A percentile compares a stretch with the other conserved stretches of the same genome.
phyloP scores from a whole-genome alignment of 2,329 filamentous ascomycete genomes.

The Claviceps citrina region DNA sequence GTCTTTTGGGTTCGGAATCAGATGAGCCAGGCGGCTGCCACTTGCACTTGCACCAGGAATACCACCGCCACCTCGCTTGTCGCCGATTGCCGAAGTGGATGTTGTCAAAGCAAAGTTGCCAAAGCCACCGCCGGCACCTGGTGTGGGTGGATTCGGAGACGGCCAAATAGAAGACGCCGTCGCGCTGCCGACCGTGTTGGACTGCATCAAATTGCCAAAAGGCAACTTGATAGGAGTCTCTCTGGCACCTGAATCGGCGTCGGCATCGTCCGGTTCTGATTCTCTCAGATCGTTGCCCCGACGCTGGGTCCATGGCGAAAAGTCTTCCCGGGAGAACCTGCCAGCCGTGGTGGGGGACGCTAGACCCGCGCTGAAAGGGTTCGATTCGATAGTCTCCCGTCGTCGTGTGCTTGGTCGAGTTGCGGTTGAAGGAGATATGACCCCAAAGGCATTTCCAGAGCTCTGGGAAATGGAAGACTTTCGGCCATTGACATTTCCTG shows the following conservation, averaged over 20 bases:
- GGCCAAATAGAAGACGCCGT: conserved; percentile 30
- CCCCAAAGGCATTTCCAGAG: conserved; percentile 46
- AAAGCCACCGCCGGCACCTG: conserved; percentile 65
- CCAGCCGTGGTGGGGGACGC: conserved; percentile 45
- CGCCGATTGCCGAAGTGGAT: conserved; percentile 40
- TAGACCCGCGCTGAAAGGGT: conserved; percentile 38
- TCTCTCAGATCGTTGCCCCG: conserved; percentile 40
- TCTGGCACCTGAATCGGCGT: conserved; percentile 19
- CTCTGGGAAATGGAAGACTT: conserved; percentile 72
- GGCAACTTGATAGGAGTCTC: conserved; percentile 19
- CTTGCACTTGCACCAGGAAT: conserved; percentile 58
- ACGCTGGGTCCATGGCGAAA: conserved; percentile 40
- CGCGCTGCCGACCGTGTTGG: conserved; percentile 35
- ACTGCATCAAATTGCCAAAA: conserved; percentile 35
- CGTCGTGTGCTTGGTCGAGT: conserved; percentile 63
- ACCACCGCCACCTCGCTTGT: conserved; percentile 59
- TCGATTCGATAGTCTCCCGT: conserved; percentile 64
- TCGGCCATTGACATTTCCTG: conserved; percentile 49
- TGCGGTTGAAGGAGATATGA: conserved; percentile 56
- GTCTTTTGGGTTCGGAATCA: conserved; percentile 69
- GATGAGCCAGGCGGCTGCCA: conserved; percentile 72
- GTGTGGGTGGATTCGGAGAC: conserved; percentile 39
- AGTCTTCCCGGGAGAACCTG: conserved; percentile 48
- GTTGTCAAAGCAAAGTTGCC: conserved; percentile 66
- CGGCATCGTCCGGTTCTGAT: conserved; percentile 37